Percentiles rank a stretch among this genome's conserved stretches.
phyloP scores from a whole-genome alignment of 257 asterid genomes.

The Penstemon davidsonii region DNA sequence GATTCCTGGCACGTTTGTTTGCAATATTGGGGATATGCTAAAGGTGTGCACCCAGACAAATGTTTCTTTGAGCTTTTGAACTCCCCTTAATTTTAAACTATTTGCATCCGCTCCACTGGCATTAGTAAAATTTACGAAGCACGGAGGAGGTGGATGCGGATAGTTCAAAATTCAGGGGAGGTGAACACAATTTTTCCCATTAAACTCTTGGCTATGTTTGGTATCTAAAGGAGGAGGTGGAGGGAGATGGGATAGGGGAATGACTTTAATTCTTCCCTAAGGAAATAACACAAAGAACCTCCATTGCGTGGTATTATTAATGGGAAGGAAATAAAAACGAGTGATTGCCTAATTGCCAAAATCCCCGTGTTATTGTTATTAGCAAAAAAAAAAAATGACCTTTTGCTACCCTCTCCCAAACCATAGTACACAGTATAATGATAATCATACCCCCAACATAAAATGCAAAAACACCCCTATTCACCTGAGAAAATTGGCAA shows the following conservation, averaged over 20 bases:
- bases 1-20: constrained; percentile 80
- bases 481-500: too few relatives aligned
- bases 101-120: too few relatives aligned
- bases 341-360: too few relatives aligned
- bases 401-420: too few relatives aligned
- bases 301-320: not conserved
- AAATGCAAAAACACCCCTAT: too few relatives aligned
- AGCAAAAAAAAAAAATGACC: too few relatives aligned
- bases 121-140: too few relatives aligned
- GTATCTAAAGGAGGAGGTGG: not conserved
- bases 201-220: not conserved
- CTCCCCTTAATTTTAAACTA: not conserved
- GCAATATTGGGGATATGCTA: constrained; percentile 93
- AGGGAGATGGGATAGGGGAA: not conserved
- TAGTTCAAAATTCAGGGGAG: too few relatives aligned
- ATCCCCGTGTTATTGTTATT: too few relatives aligned
- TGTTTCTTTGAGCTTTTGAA: not conserved
- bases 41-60: constrained; percentile 44
- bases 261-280: not conserved
- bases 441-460: too few relatives aligned
- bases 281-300: not conserved
- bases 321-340: not conserved
- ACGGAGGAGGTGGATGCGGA: too few relatives aligned
- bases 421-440: too few relatives aligned
- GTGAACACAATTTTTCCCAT: not conserved